These are phyloP conservation scores for Corymbia maculata DNA, from an alignment of 345 rosid genomes.

Conservation along the genomic window DNA sequence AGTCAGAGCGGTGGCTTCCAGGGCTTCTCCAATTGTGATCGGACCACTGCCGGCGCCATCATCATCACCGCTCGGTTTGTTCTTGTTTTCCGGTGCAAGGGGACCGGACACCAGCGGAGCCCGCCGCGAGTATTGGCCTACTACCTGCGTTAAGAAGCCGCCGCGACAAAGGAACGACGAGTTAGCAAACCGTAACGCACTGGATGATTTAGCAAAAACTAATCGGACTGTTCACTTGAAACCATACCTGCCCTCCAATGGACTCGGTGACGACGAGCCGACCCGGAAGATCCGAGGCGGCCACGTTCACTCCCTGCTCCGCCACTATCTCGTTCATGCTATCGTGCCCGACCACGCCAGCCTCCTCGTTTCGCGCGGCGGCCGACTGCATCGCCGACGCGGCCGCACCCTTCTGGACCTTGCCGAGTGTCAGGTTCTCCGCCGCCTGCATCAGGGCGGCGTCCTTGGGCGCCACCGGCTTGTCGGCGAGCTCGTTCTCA, in stretches of 20 bases:
- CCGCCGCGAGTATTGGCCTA: neutral
- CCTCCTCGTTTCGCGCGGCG: slow-evolving; percentile 9
- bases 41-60: neutral
- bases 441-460: slow-evolving; percentile 26
- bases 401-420: slow-evolving; percentile 2
- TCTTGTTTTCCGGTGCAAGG: neutral
- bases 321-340: slow-evolving; percentile 2
- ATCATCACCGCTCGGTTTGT: neutral
- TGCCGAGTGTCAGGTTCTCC: slow-evolving; percentile 12
- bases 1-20: slow-evolving; percentile 57
- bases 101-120: neutral
- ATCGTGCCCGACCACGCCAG: slow-evolving; percentile 4
- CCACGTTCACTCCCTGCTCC: slow-evolving; percentile 5
- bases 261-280: neutral
- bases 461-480: slow-evolving; percentile 13
- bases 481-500: slow-evolving; percentile 5
- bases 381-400: slow-evolving; percentile 24
- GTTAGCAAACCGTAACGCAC: neutral
- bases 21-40: slow-evolving; percentile 64
- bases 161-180: neutral
- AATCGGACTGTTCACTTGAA: neutral
- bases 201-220: neutral
- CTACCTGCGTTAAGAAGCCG: neutral
- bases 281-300: slow-evolving; percentile 11
- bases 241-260: neutral